Percentiles rank a stretch among this genome's conserved stretches.
These are phyloP conservation scores for Skeletonema potamos DNA, from an alignment of 108 stramenopile genomes.

Conservation along the genomic window DNA sequence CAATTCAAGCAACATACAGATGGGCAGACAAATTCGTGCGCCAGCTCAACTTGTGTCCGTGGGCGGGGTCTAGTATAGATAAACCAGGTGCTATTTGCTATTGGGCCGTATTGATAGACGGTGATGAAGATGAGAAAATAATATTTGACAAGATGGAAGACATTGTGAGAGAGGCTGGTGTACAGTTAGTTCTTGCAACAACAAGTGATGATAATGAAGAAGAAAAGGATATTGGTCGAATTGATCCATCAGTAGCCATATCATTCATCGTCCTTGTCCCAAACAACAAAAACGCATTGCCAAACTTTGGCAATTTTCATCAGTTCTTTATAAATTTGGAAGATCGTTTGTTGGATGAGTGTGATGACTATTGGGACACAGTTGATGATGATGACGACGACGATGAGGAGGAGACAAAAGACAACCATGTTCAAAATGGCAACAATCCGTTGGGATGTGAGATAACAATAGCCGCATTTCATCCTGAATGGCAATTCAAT, in stretches of 20 bases:
- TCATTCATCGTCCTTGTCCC: constrained; percentile 55
- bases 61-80: constrained; percentile 56
- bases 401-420: neutral
- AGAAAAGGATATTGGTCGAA: neutral
- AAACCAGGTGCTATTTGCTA: constrained; percentile 54
- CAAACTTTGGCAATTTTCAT: constrained; percentile 56
- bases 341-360: constrained; percentile 54
- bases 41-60: constrained; percentile 63
- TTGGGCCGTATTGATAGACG: constrained; percentile 40
- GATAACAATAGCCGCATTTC: constrained; percentile 76
- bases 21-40: constrained; percentile 72
- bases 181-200: constrained; percentile 21
- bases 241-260: constrained; percentile 65
- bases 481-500: constrained; percentile 67
- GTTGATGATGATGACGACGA: constrained; percentile 19
- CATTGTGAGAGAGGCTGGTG: constrained; percentile 19
- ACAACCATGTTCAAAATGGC: neutral
- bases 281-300: neutral
- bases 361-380: constrained; percentile 42
- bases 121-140: neutral
- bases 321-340: constrained; percentile 69
- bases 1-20: constrained; percentile 46
- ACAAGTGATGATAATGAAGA: neutral
- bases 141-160: constrained; percentile 28
- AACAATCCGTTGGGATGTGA: constrained; percentile 32